phyloP scores from a whole-genome alignment of 768 basidiomycete genomes.

The Hygrocybe coccinea region DNA sequence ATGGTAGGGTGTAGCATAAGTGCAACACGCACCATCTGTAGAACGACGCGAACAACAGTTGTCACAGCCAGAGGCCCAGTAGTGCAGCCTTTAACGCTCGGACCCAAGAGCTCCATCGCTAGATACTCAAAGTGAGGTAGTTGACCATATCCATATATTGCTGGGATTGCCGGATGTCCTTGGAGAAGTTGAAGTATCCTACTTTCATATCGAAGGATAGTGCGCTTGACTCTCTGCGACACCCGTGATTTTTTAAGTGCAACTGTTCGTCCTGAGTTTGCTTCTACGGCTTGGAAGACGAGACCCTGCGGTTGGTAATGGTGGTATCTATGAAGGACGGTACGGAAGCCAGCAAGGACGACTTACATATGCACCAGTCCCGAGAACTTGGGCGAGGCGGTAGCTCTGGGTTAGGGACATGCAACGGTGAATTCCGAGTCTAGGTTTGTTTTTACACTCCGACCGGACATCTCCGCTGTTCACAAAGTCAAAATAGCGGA shows the following conservation, averaged over 20 bases:
- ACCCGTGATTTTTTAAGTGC: slow-evolving; percentile 10
- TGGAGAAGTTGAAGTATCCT: neutral
- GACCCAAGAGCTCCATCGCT: slow-evolving; percentile 2
- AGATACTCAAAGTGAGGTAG: slow-evolving; percentile 3
- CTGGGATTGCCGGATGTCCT: neutral
- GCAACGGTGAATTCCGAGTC: too few species aligned
- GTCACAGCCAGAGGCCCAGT: slow-evolving; percentile 3
- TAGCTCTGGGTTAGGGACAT: too few species aligned
- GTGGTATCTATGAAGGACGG: neutral
- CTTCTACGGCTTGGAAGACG: slow-evolving; percentile 4
- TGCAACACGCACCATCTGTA: neutral
- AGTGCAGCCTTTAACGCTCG: slow-evolving; percentile 3
- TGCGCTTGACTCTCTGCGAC: slow-evolving; percentile 6
- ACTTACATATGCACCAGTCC: slow-evolving; percentile 10
- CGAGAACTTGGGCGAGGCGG: slow-evolving; percentile 12
- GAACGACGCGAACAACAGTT: neutral
- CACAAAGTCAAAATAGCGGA: too few species aligned
- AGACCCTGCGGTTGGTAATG: slow-evolving; percentile 2
- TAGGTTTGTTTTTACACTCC: too few species aligned
- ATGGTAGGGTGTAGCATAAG: neutral
- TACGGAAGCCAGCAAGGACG: slow-evolving; percentile 5
- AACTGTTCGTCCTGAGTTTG: neutral
- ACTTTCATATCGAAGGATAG: slow-evolving; percentile 4
- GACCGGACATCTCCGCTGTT: too few species aligned
- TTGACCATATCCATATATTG: neutral